Base-by-base conservation (phyloP, 331 rosid species). In the Quercus lobata region DNA sequence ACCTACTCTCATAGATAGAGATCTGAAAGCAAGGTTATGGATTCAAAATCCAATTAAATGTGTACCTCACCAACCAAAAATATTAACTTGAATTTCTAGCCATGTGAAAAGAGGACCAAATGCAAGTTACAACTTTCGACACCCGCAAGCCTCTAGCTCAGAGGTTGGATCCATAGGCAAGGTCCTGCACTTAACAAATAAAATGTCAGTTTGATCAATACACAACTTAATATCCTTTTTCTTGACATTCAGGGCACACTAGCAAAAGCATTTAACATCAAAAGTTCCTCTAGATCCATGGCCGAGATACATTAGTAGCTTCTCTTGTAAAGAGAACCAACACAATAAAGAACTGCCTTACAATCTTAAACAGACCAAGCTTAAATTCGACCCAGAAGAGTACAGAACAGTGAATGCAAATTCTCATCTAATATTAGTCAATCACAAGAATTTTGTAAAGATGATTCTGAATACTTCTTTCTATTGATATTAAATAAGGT, bases 401-500 rank as follows among this genome's bases (percentile, higher is more conserved):
- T 58, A 49, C 46, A 53, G n/a, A 25, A 27, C 21, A 17, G 35
- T 19, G 54, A 32, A n/a, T 35, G 49, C 49, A 41, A 34, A 8
- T 66, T 17, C 72, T 17, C 25, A 66, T 66, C 52, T 29, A 6
- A 29, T 63, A 32, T 2, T 27, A 58, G 22, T 16, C 21, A 22
- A 71, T 9, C 16, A 16, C 54, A 10, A 27, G 44, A 54, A 63
- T 19, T 5, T 7, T 1, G 37, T 4, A 0, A 32, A 24, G 46
- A 71, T 6, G 41, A 18, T 29, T 21, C 17, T 35, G 37, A 62
- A 76, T 37, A 60, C 77, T 70, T 60, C 69, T 83, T 78, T 76
- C 62, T 78, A 62, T 79, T 74, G 82, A 83, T 81, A 75, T 46
- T 77, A 80, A 62, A 79, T 54, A 73, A 69, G 71, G 78, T 83